phyloP scores from a whole-genome alignment of 2,329 filamentous ascomycete species.

The Stachybotrys chartarum region DNA sequence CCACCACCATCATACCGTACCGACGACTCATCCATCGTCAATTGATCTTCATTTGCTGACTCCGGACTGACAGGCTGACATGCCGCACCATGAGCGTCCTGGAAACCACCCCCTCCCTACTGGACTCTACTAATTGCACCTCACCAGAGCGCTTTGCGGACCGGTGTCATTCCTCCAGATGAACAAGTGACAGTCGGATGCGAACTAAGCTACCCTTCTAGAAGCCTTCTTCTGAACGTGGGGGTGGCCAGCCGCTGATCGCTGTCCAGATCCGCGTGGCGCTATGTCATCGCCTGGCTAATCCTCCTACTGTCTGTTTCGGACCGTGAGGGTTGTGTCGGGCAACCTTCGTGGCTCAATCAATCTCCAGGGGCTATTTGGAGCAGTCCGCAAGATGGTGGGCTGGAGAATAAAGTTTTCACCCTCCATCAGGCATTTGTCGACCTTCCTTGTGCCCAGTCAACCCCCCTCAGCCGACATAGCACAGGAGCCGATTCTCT shows the following conservation, averaged over 20 bases:
- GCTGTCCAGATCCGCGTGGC: background rate
- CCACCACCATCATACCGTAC: background rate
- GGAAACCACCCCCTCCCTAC: background rate
- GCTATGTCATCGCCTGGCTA: background rate
- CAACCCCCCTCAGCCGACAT: background rate
- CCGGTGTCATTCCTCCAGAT: background rate
- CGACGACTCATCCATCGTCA: background rate
- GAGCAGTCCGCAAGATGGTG: background rate
- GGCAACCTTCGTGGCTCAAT: background rate
- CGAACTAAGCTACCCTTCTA: background rate
- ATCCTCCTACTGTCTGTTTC: background rate
- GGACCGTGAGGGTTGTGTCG: background rate
- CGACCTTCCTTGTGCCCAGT: background rate
- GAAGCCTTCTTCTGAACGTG: background rate
- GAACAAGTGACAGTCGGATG: background rate
- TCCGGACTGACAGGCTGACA: background rate
- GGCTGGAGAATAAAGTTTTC: background rate
- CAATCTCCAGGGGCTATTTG: background rate
- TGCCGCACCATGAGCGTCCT: background rate
- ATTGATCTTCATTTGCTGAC: background rate
- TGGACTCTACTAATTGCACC: background rate
- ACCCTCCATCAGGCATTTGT: background rate
- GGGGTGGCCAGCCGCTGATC: background rate
- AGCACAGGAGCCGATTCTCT: background rate
- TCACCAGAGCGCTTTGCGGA: background rate